Base-by-base conservation (phyloP, 805 yeast species). In the Candida morakotiae region DNA sequence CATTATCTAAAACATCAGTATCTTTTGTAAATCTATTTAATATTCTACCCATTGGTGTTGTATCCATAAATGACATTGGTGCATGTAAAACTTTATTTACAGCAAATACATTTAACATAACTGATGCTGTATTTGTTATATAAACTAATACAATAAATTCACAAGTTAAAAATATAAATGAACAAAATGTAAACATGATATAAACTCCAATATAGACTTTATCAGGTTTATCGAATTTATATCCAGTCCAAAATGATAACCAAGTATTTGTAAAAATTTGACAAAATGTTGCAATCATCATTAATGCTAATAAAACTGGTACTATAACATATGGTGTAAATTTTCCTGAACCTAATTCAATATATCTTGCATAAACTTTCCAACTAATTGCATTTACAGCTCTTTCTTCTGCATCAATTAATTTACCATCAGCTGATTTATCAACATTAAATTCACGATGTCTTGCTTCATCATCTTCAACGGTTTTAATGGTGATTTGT, bases 11-110 rank as follows among this genome's bases (percentile, higher is more conserved):
- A 4, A 80, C 79, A 55, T 87, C 95, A 0, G 93, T 83, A 57
- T 87, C 96, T 49, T 86, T 86, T 2, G 95, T 86, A 57, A 87
- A 87, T 47, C 95, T 68, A 60, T 86, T 87, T 55, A 88, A 65
- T 41, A 87, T 80, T 47, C 96, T 71, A 1, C 96, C 96, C 69
- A 85, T 72, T 13, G 96, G 96, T 0, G 94, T 84, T 9, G 87
- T 78, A 52, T 88, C 96, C 61, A 87, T 71, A 55, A 77, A 88
- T 1, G 80, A 61, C 91, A 86, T 85, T 33, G 95, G 95, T 2
- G 93, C 79, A 42, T 80, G 80, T 42, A 87, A 62, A 11, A 87
- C 67, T 25, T 67, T 72, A 31, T 69, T 58, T 37, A 81, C 67
- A 0, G 95, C 88, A 34, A 50, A 47, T 28, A 81, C 62, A 51